phyloP scores from a whole-genome alignment of 768 basidiomycete species.

The button mushroom (Agaricus bisporus) region DNA sequence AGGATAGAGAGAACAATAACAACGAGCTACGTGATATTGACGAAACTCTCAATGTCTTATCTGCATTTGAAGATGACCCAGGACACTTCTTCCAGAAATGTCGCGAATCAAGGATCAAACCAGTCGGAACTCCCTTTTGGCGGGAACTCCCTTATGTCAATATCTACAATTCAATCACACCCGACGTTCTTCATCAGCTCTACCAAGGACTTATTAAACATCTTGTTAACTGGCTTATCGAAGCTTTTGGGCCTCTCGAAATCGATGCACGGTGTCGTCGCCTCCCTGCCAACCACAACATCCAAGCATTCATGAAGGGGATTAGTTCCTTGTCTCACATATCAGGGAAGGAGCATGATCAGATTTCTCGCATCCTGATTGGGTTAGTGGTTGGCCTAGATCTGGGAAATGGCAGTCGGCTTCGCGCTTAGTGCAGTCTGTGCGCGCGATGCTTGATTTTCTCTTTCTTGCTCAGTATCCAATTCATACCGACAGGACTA shows the following conservation, averaged over 20 bases:
- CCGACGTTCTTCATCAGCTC: slow-evolving; percentile 34
- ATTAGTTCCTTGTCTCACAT: slow-evolving; percentile 25
- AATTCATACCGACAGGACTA: slow-evolving; percentile 22
- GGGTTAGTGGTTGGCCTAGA: slow-evolving; percentile 22
- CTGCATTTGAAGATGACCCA: too few species aligned
- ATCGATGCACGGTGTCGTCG: slow-evolving; percentile 27
- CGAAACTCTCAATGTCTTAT: too few species aligned
- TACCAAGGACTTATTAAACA: slow-evolving; percentile 30
- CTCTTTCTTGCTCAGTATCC: slow-evolving; percentile 30
- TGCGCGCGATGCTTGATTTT: slow-evolving; percentile 31
- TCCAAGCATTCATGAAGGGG: slow-evolving; percentile 28
- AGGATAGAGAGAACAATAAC: too few species aligned
- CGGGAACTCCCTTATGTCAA: slow-evolving; percentile 13
- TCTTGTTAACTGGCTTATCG: slow-evolving; percentile 29
- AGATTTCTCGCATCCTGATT: slow-evolving; percentile 25
- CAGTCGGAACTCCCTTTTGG: too few species aligned
- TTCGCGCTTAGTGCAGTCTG: slow-evolving; percentile 17
- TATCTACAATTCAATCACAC: slow-evolving; percentile 35
- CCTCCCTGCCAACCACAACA: slow-evolving; percentile 28
- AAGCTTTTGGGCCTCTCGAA: slow-evolving; percentile 20
- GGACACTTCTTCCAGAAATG: too few species aligned
- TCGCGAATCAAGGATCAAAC: too few species aligned
- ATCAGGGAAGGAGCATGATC: slow-evolving; percentile 28
- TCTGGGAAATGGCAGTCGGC: slow-evolving; percentile 9
- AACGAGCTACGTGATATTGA: too few species aligned